Evolutionary conservation across 257 asterid genomes (phyloP).

Genomic region (Solanum paucissectum): DNA sequence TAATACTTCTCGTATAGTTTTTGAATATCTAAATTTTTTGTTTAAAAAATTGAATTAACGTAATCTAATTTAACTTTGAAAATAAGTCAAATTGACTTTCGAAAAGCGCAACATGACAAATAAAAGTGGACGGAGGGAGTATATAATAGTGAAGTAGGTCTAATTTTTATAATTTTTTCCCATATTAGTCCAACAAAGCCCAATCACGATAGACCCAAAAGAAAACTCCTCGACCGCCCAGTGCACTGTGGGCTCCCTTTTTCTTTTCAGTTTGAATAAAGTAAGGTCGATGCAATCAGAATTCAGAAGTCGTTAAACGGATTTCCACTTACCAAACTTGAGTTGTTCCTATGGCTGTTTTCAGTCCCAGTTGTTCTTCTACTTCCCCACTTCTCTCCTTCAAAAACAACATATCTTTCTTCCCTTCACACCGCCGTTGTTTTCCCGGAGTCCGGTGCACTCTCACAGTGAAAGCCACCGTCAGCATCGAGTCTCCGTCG

Average conservation of each 20-base stretch:
- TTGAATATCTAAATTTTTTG: too few species aligned
- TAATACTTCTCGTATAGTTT: too few species aligned
- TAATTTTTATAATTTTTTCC: too few species aligned
- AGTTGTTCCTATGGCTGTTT: constrained; percentile 47
- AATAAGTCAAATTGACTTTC: too few species aligned
- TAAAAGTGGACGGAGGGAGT: too few species aligned
- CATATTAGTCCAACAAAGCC: neutral
- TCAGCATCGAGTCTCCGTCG: constrained; percentile 47
- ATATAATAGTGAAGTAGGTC: too few species aligned
- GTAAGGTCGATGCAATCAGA: neutral
- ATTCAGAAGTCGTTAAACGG: neutral
- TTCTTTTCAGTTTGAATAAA: neutral
- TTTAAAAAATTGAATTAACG: too few species aligned
- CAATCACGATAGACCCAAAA: neutral
- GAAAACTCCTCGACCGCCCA: neutral
- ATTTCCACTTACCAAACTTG: neutral
- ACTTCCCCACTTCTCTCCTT: constrained; percentile 26
- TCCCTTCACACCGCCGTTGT: constrained; percentile 21
- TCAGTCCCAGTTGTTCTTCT: constrained; percentile 8
- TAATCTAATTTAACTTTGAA: too few species aligned
- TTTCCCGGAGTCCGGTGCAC: neutral
- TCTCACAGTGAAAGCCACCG: constrained; percentile 34
- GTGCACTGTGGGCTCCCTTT: neutral
- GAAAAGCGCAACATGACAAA: too few species aligned
- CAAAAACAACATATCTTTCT: constrained; percentile 4